Conservation (phyloP, 768 basidiomycete genomes). For the Megacollybia marginata region DNA sequence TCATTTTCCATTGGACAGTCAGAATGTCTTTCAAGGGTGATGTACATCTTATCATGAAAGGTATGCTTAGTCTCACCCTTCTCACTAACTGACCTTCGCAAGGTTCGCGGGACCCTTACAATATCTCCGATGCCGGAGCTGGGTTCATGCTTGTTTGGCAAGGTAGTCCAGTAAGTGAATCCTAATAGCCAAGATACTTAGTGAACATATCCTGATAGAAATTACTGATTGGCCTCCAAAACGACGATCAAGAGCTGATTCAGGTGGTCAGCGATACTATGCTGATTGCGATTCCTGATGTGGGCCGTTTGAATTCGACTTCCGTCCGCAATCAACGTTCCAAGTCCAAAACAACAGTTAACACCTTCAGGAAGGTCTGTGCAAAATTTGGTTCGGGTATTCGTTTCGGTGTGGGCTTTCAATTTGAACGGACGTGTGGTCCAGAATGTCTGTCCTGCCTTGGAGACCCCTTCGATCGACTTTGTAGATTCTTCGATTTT, state of each 20-base stretch:
- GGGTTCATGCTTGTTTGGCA: constrained; percentile 86
- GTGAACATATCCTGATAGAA: constrained; percentile 6
- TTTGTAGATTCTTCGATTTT: constrained; percentile 77
- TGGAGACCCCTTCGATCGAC: constrained; percentile 60
- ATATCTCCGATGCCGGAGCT: constrained; percentile 60
- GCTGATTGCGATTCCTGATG: constrained; percentile 84
- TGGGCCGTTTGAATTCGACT: constrained; percentile 19
- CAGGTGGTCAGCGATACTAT: constrained; percentile 79
- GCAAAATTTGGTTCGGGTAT: constrained; percentile 82
- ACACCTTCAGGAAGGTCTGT: constrained; percentile 58
- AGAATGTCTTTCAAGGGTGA: constrained; percentile 60
- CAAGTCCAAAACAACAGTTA: constrained; percentile 10
- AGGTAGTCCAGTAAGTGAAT: constrained; percentile 44
- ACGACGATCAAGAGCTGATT: constrained; percentile 68
- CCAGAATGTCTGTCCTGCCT: constrained; percentile 55
- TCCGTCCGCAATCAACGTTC: not conserved
- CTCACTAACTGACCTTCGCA: constrained; percentile 2
- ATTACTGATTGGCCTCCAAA: constrained; percentile 61
- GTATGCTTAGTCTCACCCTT: constrained; percentile 25
- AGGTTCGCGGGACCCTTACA: constrained; percentile 83
- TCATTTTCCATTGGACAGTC: constrained; percentile 80
- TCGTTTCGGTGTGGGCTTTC: constrained; percentile 78
- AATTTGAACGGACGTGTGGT: constrained; percentile 77
- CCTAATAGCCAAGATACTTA: too few species aligned
- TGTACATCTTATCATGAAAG: constrained; percentile 82